Evolutionary conservation across 768 basidiomycete species (phyloP).

Genomic region (Trametes cinnabarina): DNA sequence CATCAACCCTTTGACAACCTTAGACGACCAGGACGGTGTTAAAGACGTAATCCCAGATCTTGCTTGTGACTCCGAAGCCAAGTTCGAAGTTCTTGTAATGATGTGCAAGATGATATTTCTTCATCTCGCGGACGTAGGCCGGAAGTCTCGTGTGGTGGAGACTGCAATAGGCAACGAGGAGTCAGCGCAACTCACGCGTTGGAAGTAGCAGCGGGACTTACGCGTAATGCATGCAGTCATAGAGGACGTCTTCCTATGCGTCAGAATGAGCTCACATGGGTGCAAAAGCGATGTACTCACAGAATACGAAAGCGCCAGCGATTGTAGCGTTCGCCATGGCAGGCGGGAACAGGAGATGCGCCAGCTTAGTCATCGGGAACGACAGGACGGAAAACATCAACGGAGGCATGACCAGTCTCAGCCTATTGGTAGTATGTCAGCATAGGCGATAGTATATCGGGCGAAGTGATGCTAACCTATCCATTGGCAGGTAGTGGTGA

Average conservation of each 20-base stretch:
- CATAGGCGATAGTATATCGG: neutral
- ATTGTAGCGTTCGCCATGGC: constrained; percentile 91
- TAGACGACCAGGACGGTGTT: constrained; percentile 74
- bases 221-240: constrained; percentile 93
- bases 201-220: constrained; percentile 37
- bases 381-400: constrained; percentile 73
- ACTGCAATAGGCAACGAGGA: constrained; percentile 30
- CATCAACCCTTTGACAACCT: neutral
- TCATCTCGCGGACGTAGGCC: constrained; percentile 85
- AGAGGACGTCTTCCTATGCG: constrained; percentile 59
- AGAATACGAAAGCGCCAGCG: constrained; percentile 72
- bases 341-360: constrained; percentile 75
- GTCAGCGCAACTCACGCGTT: neutral
- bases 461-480: constrained; percentile 51
- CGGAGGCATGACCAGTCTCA: constrained; percentile 98
- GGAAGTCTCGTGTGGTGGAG: constrained; percentile 87
- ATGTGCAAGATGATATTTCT: constrained; percentile 96
- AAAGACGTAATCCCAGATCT: constrained; percentile 93
- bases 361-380: constrained; percentile 84
- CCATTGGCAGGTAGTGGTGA: constrained; percentile 98
- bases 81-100: constrained; percentile 99
- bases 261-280: constrained; percentile 6
- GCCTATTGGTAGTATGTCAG: constrained; percentile 36
- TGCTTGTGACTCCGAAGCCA: constrained; percentile 96
- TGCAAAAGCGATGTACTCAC: constrained; percentile 39